A percentile compares a stretch with the other conserved stretches of the same genome.
Evolutionary conservation across 305 asterid species (phyloP).

Genomic region (Euphrasia arctica): DNA sequence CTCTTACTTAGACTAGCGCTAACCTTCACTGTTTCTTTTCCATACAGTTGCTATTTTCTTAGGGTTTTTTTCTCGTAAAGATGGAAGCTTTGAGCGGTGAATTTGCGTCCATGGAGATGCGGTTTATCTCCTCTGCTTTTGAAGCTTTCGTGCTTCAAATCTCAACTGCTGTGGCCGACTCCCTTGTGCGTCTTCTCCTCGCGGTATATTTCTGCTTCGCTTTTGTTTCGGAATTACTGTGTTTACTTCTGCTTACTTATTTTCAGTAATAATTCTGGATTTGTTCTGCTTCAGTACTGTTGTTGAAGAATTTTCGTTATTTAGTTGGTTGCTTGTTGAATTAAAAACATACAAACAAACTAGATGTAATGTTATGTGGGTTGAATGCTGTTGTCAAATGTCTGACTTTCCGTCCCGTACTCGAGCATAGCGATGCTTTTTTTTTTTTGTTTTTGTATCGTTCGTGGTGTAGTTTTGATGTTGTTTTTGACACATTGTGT

Average conservation of each 20-base stretch:
- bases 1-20: neutral
- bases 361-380: neutral
- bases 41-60: neutral
- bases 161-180: conserved; percentile 21
- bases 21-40: neutral
- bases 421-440: too few species aligned
- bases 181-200: conserved; percentile 22
- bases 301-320: neutral
- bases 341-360: neutral
- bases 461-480: neutral
- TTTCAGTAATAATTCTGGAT: neutral
- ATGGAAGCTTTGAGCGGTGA: conserved; percentile 35
- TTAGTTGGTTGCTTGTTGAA: conserved; percentile 13
- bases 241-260: neutral
- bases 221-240: neutral
- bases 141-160: conserved; percentile 29
- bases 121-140: conserved; percentile 27
- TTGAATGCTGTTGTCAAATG: neutral
- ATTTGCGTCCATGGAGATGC: conserved; percentile 22
- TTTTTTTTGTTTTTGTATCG: neutral
- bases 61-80: conserved; percentile 21
- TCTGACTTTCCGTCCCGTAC: too few species aligned
- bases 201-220: conserved; percentile 24
- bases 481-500: neutral
- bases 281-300: neutral